Percentiles rank a stretch among this genome's conserved stretches.
Evolutionary conservation across 345 rosid genomes (phyloP).

Genomic region (Rhodomyrtus tomentosa): DNA sequence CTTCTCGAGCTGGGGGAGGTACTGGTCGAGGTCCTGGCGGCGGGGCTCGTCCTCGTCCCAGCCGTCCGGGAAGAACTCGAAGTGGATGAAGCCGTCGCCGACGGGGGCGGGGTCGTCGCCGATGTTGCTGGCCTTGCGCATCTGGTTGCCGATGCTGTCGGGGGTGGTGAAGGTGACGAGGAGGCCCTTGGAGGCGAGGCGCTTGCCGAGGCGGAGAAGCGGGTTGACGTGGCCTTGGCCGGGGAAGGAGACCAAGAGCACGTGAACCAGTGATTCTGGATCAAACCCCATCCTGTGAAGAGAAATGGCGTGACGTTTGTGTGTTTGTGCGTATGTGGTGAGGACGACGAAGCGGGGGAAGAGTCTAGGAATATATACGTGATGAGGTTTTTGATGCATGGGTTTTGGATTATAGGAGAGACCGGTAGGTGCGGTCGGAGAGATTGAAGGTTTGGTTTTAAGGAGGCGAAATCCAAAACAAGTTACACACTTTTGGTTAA

Average conservation of each 20-base stretch:
- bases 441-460: neutral
- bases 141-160: constrained; percentile 34
- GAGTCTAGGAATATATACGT: neutral
- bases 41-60: constrained; percentile 37
- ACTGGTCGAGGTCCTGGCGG: constrained; percentile 22
- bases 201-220: constrained; percentile 66
- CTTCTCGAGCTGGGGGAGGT: constrained; percentile 37
- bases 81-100: constrained; percentile 55
- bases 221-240: constrained; percentile 89
- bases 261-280: constrained; percentile 30
- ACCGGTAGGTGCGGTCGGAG: neutral
- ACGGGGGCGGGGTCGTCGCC: constrained; percentile 29
- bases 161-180: constrained; percentile 58
- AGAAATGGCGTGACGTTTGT: neutral
- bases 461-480: neutral
- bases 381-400: neutral
- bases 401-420: neutral
- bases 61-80: constrained; percentile 68
- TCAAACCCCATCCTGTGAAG: constrained; percentile 18
- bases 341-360: neutral
- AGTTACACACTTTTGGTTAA: neutral
- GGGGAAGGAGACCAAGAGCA: constrained; percentile 64
- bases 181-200: constrained; percentile 67
- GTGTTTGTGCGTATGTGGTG: neutral
- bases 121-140: constrained; percentile 37